A percentile compares a stretch with the other conserved stretches of the same genome.
Conservation (phyloP, 768 basidiomycete species). For the Boletus rubroflammeus region DNA sequence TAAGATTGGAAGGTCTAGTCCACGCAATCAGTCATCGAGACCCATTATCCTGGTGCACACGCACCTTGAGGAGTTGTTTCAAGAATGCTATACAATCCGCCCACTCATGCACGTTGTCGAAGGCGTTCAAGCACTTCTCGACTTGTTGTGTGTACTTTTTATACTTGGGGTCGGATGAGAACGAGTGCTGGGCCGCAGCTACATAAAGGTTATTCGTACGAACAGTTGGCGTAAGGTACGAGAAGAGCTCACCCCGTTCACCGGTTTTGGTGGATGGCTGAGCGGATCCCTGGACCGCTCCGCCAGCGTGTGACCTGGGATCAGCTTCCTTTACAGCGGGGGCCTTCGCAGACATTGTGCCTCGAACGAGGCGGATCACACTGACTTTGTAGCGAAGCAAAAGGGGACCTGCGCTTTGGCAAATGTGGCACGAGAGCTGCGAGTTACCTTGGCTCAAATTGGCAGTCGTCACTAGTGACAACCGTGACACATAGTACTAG, state of each 20-base stretch:
- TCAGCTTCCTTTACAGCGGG: constrained; percentile 17
- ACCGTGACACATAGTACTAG: constrained; percentile 5
- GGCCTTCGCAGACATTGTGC: constrained; percentile 19
- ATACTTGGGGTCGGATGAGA: constrained; percentile 84
- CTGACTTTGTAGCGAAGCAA: constrained; percentile 3
- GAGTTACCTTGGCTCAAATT: constrained; percentile 2
- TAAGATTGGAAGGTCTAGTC: constrained; percentile 86
- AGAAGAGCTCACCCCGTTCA: constrained; percentile 31
- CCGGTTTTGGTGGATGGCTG: constrained; percentile 19
- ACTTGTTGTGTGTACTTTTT: constrained; percentile 92
- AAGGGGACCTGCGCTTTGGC: background rate
- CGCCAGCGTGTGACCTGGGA: constrained; percentile 9
- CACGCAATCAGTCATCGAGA: background rate
- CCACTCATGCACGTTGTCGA: constrained; percentile 98
- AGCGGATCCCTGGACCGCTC: constrained; percentile 7
- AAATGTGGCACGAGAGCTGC: background rate
- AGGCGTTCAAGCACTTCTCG: constrained; percentile 87
- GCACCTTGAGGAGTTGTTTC: constrained; percentile 87
- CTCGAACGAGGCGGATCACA: constrained; percentile 16
- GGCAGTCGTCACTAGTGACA: constrained; percentile 19
- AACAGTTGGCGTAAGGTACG: background rate
- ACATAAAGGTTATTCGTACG: background rate
- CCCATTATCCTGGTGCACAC: constrained; percentile 1
- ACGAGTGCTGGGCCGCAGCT: constrained; percentile 52
- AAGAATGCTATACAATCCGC: constrained; percentile 98